Percentiles rank a stretch among this genome's conserved stretches.
phyloP scores from a whole-genome alignment of 208 protist species.

The Vickermania spadyakhi region DNA sequence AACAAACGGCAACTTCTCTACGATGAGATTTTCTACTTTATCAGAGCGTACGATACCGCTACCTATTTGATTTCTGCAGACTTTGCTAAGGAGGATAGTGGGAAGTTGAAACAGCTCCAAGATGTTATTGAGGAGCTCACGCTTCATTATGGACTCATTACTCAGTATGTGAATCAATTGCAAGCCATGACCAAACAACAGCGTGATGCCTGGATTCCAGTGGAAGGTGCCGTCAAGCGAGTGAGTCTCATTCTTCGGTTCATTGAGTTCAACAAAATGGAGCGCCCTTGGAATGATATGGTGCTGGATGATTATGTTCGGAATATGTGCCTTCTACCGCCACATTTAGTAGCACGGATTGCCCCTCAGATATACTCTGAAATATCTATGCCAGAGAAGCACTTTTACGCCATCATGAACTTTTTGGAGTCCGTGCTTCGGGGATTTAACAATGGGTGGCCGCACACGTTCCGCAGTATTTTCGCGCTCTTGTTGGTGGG shows the following conservation, averaged over 20 bases:
- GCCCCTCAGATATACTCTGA: conserved; percentile 53
- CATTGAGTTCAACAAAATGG: conserved; percentile 53
- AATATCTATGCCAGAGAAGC: conserved; percentile 36
- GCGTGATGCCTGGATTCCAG: conserved; percentile 33
- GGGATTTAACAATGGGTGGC: conserved; percentile 55
- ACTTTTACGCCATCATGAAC: conserved; percentile 59
- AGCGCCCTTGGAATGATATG: conserved; percentile 31
- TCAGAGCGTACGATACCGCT: conserved; percentile 12
- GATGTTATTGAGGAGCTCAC: conserved; percentile 39
- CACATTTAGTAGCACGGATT: conserved; percentile 32
- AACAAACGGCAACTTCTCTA: conserved; percentile 24
- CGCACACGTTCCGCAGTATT: conserved; percentile 33
- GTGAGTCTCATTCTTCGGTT: conserved; percentile 20
- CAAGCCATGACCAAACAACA: conserved; percentile 32
- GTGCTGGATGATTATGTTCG: conserved; percentile 43
- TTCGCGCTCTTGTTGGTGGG: conserved; percentile 51
- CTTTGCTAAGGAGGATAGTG: conserved; percentile 24
- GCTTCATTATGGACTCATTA: conserved; percentile 36
- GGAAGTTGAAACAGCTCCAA: conserved; percentile 32
- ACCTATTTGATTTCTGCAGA: conserved; percentile 20
- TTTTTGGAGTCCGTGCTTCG: conserved; percentile 49
- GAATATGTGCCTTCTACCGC: conserved; percentile 23
- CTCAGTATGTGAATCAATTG: conserved; percentile 21
- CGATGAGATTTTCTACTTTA: conserved; percentile 18
- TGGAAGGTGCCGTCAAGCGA: conserved; percentile 29